Conservation (phyloP, 768 basidiomycete species). For the Mycena venus region DNA sequence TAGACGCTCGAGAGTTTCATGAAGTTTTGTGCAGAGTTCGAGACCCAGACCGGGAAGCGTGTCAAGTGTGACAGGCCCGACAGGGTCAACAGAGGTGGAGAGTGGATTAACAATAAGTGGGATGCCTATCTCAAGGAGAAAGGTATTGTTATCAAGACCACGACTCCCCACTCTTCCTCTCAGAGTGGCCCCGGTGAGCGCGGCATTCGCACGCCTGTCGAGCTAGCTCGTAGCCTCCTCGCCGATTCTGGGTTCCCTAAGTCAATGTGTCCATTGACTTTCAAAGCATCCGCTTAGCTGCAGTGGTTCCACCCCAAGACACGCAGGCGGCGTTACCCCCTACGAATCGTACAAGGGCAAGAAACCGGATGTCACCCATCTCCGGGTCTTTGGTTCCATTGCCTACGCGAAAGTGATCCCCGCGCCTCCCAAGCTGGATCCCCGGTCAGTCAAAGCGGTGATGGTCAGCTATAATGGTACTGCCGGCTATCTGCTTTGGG, state of each 20-base stretch:
- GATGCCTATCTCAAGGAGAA: background rate
- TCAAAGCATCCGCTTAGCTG: background rate
- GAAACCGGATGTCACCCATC: no score
- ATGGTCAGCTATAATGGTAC: no score
- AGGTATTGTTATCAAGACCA: slow-evolving; percentile 31
- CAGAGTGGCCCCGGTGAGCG: slow-evolving; percentile 49
- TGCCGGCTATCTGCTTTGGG: no score
- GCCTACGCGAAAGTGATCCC: no score
- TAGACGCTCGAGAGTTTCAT: background rate
- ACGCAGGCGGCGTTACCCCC: no score
- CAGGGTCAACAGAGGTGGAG: background rate
- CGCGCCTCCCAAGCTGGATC: no score
- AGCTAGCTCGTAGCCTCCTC: slow-evolving; percentile 39
- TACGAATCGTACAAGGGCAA: no score
- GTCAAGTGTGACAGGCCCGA: background rate
- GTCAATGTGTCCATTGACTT: no score
- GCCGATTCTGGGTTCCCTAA: slow-evolving; percentile 21
- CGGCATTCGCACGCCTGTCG: slow-evolving; percentile 41
- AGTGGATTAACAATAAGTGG: slow-evolving; percentile 6
- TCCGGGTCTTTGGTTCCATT: no score
- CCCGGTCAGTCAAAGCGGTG: no score
- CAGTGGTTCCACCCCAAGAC: no score
- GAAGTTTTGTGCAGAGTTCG: background rate
- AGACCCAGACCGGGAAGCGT: background rate
- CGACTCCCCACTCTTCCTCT: slow-evolving; percentile 42